These are phyloP conservation scores for Pyrenophora seminiperda DNA, from an alignment of 2,329 filamentous ascomycete species.

Conservation along the genomic window DNA sequence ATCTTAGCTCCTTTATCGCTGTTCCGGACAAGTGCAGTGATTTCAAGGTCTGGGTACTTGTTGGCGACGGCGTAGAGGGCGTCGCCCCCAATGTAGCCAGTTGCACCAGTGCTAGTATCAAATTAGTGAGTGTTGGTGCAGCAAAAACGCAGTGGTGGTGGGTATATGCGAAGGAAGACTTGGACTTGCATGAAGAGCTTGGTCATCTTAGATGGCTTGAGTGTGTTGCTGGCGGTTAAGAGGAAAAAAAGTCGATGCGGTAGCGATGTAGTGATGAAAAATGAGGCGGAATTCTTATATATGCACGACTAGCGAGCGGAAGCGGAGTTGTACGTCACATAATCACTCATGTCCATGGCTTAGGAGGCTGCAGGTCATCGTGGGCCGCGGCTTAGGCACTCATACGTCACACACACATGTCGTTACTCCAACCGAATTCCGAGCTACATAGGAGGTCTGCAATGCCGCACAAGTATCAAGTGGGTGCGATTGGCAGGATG, in stretches of 20 bases:
- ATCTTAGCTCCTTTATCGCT: constrained; percentile 55
- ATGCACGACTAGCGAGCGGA: neutral
- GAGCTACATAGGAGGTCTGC: too few relatives aligned
- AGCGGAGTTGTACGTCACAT: neutral
- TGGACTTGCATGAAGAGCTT: constrained; percentile 36
- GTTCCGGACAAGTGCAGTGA: constrained; percentile 57
- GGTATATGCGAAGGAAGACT: neutral
- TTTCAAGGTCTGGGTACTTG: constrained; percentile 56
- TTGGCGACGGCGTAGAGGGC: constrained; percentile 45
- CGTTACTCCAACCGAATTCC: neutral
- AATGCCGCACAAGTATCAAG: too few relatives aligned
- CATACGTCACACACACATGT: constrained; percentile 15
- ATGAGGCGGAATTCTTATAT: neutral
- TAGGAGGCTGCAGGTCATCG: too few relatives aligned
- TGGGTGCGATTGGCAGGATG: too few relatives aligned
- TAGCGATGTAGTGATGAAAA: too few relatives aligned
- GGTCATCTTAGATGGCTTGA: constrained; percentile 21
- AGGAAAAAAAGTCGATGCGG: too few relatives aligned
- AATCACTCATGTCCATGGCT: too few relatives aligned
- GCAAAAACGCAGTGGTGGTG: neutral
- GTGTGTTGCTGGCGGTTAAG: neutral
- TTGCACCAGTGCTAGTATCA: constrained; percentile 34
- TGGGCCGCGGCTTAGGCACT: too few relatives aligned
- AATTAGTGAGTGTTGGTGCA: neutral
- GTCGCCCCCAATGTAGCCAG: constrained; percentile 44